These are phyloP conservation scores for Deakozyma indianensis DNA, from an alignment of 805 yeast species.

Conservation along the genomic window DNA sequence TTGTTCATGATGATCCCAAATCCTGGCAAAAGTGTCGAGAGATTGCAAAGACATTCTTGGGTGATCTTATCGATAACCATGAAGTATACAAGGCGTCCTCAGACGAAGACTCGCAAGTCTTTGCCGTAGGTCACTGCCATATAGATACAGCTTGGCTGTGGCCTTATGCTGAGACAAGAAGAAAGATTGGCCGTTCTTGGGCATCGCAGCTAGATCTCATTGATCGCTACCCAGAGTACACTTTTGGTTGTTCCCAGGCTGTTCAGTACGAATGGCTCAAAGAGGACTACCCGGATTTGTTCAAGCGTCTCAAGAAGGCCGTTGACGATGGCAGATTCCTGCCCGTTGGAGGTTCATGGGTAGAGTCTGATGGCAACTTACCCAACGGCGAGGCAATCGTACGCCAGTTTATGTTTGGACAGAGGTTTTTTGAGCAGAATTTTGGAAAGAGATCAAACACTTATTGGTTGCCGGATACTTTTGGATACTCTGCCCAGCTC, in stretches of 20 bases:
- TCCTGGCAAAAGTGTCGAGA: conserved; percentile 51
- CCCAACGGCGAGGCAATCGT: conserved; percentile 85
- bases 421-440: conserved; percentile 62
- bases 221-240: conserved; percentile 82
- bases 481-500: conserved; percentile 89
- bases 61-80: conserved; percentile 48
- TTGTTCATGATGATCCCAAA: conserved; percentile 53
- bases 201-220: conserved; percentile 77
- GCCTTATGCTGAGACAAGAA: conserved; percentile 94
- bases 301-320: conserved; percentile 42
- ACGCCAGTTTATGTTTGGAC: conserved; percentile 84
- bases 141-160: conserved; percentile 98
- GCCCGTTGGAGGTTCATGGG: conserved; percentile 97
- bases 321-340: conserved; percentile 62
- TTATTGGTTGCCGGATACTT: conserved; percentile 95
- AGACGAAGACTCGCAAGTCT: conserved; percentile 32
- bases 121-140: conserved; percentile 87
- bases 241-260: conserved; percentile 89
- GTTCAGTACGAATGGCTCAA: conserved; percentile 91
- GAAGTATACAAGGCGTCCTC: conserved; percentile 37
- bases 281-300: conserved; percentile 74
- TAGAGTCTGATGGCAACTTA: conserved; percentile 88
- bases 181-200: conserved; percentile 92
- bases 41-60: conserved; percentile 50
- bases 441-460: conserved; percentile 65